phyloP scores from a whole-genome alignment of 495 filamentous ascomycete genomes.

The Talaromyces borbonicus region DNA sequence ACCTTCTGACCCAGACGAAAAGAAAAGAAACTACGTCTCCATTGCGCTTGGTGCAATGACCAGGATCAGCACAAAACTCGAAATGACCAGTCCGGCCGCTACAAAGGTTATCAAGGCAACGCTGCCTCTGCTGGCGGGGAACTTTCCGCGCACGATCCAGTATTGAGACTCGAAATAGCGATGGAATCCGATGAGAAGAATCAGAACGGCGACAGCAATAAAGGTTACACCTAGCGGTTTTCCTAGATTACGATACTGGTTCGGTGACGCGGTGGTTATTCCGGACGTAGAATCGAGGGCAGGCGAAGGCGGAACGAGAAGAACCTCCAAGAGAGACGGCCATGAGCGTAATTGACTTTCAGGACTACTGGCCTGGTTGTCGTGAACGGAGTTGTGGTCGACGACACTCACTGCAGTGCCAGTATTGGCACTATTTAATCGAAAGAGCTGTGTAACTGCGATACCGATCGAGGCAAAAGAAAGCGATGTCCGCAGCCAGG shows the following conservation, averaged over 20 bases:
- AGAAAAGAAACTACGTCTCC: slow-evolving; percentile 22
- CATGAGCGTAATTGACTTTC: background rate
- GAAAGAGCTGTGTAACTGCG: slow-evolving; percentile 91
- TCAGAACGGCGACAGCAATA: slow-evolving; percentile 73
- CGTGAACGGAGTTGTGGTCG: background rate
- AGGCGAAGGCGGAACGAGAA: background rate
- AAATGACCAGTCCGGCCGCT: slow-evolving; percentile 58
- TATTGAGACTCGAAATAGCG: slow-evolving; percentile 59
- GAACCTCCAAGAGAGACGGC: slow-evolving; percentile 7
- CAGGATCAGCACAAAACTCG: slow-evolving; percentile 60
- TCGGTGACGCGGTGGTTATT: background rate
- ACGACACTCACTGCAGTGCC: background rate
- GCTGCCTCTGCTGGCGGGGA: slow-evolving; percentile 83
- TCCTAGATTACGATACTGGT: slow-evolving; percentile 63
- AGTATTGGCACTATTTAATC: slow-evolving; percentile 65
- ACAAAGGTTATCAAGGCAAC: slow-evolving; percentile 67
- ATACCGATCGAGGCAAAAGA: slow-evolving; percentile 96
- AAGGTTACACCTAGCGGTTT: slow-evolving; percentile 94
- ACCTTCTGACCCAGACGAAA: background rate
- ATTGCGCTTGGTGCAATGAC: slow-evolving; percentile 48
- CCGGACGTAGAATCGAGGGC: background rate
- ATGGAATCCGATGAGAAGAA: slow-evolving; percentile 74
- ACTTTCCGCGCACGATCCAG: slow-evolving; percentile 90
- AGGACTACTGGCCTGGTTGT: background rate
- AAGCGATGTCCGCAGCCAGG: slow-evolving; percentile 91